These are phyloP conservation scores for Rhipidocladum racemiflorum DNA, from an alignment of 176 grass and related monocot species.

Conservation along the genomic window DNA sequence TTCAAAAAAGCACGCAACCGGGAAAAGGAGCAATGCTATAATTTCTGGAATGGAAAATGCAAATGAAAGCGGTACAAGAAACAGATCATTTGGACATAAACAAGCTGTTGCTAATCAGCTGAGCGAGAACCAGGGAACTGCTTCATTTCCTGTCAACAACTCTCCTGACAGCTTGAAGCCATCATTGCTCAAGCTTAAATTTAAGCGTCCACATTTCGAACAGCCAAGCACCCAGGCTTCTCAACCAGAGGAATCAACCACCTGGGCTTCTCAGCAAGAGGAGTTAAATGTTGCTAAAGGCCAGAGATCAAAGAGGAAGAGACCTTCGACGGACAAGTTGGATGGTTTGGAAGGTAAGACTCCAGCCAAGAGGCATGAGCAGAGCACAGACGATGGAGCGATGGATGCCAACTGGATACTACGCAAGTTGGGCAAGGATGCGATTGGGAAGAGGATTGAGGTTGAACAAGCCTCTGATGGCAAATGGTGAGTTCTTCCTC, in stretches of 20 bases:
- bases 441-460: constrained; percentile 86
- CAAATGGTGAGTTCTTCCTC: constrained; percentile 57
- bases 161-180: constrained; percentile 67
- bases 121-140: constrained; percentile 26
- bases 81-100: constrained; percentile 45
- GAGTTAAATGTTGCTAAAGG: constrained; percentile 83
- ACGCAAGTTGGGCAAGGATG: constrained; percentile 79
- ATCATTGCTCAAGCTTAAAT: constrained; percentile 91
- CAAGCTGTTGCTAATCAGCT: constrained; percentile 42
- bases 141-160: constrained; percentile 36
- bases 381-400: constrained; percentile 45
- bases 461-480: constrained; percentile 51
- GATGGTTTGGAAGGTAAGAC: constrained; percentile 42
- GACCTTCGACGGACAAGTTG: constrained; percentile 58
- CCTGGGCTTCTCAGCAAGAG: constrained; percentile 60
- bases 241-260: constrained; percentile 40
- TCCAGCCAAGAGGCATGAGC: constrained; percentile 44
- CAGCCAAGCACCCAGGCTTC: constrained; percentile 58
- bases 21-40: constrained; percentile 51
- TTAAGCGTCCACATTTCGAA: constrained; percentile 92
- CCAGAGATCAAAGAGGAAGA: constrained; percentile 97
- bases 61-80: constrained; percentile 43
- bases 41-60: constrained; percentile 41
- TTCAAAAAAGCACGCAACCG: constrained; percentile 52
- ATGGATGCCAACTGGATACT: constrained; percentile 92